Conservation (phyloP, 2,329 filamentous ascomycete species). For the Magnaporthiopsis incrustans region DNA sequence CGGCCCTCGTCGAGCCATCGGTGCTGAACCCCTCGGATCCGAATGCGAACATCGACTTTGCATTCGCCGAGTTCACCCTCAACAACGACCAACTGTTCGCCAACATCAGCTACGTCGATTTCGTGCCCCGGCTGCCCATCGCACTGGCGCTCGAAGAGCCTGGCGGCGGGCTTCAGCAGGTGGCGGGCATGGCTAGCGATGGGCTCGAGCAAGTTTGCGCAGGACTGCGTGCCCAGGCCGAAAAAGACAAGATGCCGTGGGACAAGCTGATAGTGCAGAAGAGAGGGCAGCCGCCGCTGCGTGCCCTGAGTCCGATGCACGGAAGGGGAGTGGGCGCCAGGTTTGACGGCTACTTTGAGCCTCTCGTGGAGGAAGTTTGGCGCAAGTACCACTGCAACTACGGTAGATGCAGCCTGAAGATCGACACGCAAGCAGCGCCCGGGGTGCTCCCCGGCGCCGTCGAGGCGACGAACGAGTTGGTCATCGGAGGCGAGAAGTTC, state of each 20-base stretch:
- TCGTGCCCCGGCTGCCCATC: conserved; percentile 48
- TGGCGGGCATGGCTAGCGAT: conserved; percentile 50
- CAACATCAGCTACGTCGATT: conserved; percentile 62
- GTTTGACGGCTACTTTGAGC: conserved; percentile 36
- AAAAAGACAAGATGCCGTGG: conserved; percentile 52
- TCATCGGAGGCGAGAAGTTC: conserved; percentile 37
- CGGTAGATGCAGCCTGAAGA: conserved; percentile 30
- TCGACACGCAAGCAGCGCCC: conserved; percentile 57
- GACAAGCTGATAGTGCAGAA: conserved; percentile 40
- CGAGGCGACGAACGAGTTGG: conserved; percentile 28
- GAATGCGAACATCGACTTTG: conserved; percentile 44
- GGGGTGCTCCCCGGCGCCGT: conserved; percentile 47
- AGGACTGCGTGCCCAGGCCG: conserved; percentile 45
- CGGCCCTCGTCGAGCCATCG: conserved; percentile 58
- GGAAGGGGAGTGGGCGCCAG: conserved; percentile 31
- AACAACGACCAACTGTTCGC: conserved; percentile 49
- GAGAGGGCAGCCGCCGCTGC: conserved; percentile 22
- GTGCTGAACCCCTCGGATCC: conserved; percentile 53
- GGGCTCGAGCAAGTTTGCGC: conserved; percentile 49
- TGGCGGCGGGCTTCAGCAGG: conserved; percentile 34
- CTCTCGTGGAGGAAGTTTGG: conserved; percentile 35
- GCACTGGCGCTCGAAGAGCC: conserved; percentile 38
- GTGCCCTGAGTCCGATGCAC: conserved; percentile 37
- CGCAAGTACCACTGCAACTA: conserved; percentile 21
- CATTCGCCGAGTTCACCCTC: conserved; percentile 55